A percentile compares a stretch with the other conserved stretches of the same genome.
These are phyloP conservation scores for Globisporangium camurandrum DNA, from an alignment of 352 stramenopile species.

Conservation along the genomic window DNA sequence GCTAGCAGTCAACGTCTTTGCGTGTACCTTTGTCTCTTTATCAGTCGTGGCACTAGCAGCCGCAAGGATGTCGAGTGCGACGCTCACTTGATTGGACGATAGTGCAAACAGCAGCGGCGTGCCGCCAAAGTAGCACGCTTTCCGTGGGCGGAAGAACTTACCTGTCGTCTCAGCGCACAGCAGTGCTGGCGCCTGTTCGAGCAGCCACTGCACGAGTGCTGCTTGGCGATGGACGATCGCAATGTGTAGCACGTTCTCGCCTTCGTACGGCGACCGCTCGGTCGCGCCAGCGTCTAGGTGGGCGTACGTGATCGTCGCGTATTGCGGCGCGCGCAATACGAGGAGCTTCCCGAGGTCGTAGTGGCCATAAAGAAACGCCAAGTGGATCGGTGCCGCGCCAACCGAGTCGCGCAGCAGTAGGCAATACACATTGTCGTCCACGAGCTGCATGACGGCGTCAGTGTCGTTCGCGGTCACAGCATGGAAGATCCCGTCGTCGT, in stretches of 20 bases:
- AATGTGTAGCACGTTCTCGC: slow-evolving; percentile 61
- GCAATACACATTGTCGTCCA: slow-evolving; percentile 26
- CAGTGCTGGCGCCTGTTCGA: slow-evolving; percentile 27
- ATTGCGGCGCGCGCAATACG: slow-evolving; percentile 17
- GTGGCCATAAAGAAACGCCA: slow-evolving; percentile 55
- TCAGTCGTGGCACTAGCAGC: slow-evolving; percentile 6
- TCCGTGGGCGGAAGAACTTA: slow-evolving; percentile 41
- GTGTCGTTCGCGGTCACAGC: slow-evolving; percentile 41
- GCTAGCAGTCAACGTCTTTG: too few relatives aligned
- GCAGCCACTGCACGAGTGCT: slow-evolving; percentile 30
- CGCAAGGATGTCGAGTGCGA: slow-evolving; percentile 29
- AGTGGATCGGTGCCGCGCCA: slow-evolving; percentile 35
- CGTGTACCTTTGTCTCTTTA: not conserved
- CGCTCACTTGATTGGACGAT: slow-evolving; percentile 44
- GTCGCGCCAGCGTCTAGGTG: slow-evolving; percentile 14
- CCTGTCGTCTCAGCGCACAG: slow-evolving; percentile 36
- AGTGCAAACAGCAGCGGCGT: slow-evolving; percentile 49
- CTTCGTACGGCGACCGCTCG: slow-evolving; percentile 40
- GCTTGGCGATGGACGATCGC: slow-evolving; percentile 46
- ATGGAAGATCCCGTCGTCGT: slow-evolving; percentile 44
- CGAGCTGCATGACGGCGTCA: slow-evolving; percentile 14
- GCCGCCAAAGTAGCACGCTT: slow-evolving; percentile 56
- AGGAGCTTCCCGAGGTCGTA: slow-evolving; percentile 42
- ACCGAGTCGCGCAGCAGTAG: slow-evolving; percentile 40
- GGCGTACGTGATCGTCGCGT: slow-evolving; percentile 34